phyloP scores from a whole-genome alignment of 2,329 filamentous ascomycete genomes.

The Fusarium siculi region DNA sequence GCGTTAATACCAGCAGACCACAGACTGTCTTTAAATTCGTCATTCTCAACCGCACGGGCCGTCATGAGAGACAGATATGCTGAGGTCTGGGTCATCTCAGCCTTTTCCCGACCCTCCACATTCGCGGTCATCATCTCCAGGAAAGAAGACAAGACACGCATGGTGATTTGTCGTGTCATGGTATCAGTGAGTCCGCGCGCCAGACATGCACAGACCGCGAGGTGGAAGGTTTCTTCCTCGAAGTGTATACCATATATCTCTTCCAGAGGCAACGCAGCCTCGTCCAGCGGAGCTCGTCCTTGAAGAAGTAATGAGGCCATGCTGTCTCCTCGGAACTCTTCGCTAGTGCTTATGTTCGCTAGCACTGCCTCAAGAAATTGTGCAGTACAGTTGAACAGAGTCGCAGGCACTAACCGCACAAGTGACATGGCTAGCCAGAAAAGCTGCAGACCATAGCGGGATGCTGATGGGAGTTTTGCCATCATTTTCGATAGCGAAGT shows the following conservation, averaged over 20 bases:
- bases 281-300: constrained; percentile 68
- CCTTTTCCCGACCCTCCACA: constrained; percentile 19
- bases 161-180: constrained; percentile 66
- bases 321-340: constrained; percentile 67
- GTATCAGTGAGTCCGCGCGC: constrained; percentile 72
- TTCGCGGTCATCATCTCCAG: constrained; percentile 54
- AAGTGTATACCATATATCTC: constrained; percentile 75
- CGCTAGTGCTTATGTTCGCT: constrained; percentile 70
- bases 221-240: constrained; percentile 72
- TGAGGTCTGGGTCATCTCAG: constrained; percentile 50
- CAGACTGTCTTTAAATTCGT: constrained; percentile 71
- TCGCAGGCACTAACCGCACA: constrained; percentile 69
- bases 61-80: constrained; percentile 71
- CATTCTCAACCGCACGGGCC: constrained; percentile 63
- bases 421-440: constrained; percentile 78
- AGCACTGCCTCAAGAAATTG: constrained; percentile 73
- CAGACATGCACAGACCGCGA: constrained; percentile 72
- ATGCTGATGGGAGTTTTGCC: constrained; percentile 72
- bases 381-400: constrained; percentile 73
- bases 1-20: constrained; percentile 68
- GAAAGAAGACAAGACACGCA: constrained; percentile 71
- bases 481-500: constrained; percentile 77
- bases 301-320: constrained; percentile 71
- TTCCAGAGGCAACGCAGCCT: constrained; percentile 70
- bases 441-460: constrained; percentile 74